A percentile compares a stretch with the other conserved stretches of the same genome.
Evolutionary conservation across 2,329 filamentous ascomycete species (phyloP).

Genomic region (Apiospora saccharicola): DNA sequence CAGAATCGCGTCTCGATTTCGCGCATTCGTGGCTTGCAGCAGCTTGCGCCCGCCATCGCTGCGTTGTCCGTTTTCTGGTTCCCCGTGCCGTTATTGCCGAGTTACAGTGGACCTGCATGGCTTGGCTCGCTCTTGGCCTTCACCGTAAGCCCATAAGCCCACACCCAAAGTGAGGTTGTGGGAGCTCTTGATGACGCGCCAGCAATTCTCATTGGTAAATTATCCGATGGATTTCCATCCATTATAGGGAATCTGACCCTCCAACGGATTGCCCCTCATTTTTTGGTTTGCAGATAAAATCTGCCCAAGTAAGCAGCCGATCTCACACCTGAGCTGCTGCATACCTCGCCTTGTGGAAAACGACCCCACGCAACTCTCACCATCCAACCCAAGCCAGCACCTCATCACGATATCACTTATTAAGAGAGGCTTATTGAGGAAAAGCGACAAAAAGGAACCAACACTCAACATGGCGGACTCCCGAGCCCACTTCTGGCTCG

Average conservation of each 20-base stretch:
- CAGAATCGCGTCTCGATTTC: not conserved
- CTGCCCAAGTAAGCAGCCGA: not conserved
- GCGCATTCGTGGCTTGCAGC: not conserved
- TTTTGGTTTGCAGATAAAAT: slow-evolving; percentile 13
- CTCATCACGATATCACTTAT: not conserved
- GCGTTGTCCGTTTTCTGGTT: not conserved
- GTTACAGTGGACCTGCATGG: not conserved
- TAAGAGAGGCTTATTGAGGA: not conserved
- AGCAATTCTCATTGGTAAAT: not conserved
- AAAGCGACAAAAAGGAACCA: not conserved
- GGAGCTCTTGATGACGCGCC: not conserved
- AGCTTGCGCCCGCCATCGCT: not conserved
- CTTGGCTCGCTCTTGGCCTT: slow-evolving; percentile 10
- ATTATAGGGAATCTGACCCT: not conserved
- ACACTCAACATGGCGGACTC: not conserved
- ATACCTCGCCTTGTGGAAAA: not conserved
- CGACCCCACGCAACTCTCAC: not conserved
- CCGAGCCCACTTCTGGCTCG: slow-evolving; percentile 22
- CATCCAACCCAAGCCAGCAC: not conserved
- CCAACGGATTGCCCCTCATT: not conserved
- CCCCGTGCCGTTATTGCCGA: not conserved
- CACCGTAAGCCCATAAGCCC: slow-evolving; percentile 10
- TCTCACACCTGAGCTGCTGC: not conserved
- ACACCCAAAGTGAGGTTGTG: not conserved
- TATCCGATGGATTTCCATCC: not conserved